Evolutionary conservation across 2,329 filamentous ascomycete genomes (phyloP), one percentile per base, ranked within the genome.

Genomic region (Hymenoscyphus infarciens): DNA sequence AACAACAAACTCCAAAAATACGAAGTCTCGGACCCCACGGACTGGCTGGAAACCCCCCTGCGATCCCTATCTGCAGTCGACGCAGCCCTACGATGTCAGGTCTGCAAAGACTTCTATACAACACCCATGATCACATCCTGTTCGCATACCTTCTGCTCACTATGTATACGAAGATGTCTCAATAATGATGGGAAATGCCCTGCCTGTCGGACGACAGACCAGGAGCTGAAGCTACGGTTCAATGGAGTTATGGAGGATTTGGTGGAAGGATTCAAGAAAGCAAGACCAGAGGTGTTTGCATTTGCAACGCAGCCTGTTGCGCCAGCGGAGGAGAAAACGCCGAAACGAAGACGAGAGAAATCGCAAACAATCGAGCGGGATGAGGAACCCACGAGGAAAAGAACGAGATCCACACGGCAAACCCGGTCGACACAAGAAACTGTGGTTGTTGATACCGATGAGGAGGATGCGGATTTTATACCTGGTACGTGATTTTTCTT

Each of bases 91-190:
- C 91, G 95, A 70, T 99, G 95, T 77, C 91, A 98, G 76, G 90
- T 99, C 64, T 99, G 95, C 84, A 98, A 98, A 75, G 96, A 99
- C 76, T 96, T 98, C 77, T 98, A 91, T 79, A 87, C 87, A 65
- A 96, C 92, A 58, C 95, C 95, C 0, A 95, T 99, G 85, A 88
- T 97, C 66, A 99, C 95, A 0, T 90, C 91, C 1, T 99, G 95
- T 78, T 90, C 87, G 60, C 95, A 99, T 75, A 98, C 95, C 0
- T 99, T 99, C 74, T 99, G 95, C 81, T 97, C 94, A 6, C 79
- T 96, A 60, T 99, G 95, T 75, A 98, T 99, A 74, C 89, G 95
- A 33, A 84, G 93, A 66, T 92, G 90, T 64, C 82, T 99, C 0
- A 88, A 88, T 1, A 83, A 85, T 35, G 92, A 97, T 68, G 90